These are phyloP conservation scores for Trichosporon sp. DNA, from an alignment of 1,284 basidiomycete genomes.

Conservation along the genomic window DNA sequence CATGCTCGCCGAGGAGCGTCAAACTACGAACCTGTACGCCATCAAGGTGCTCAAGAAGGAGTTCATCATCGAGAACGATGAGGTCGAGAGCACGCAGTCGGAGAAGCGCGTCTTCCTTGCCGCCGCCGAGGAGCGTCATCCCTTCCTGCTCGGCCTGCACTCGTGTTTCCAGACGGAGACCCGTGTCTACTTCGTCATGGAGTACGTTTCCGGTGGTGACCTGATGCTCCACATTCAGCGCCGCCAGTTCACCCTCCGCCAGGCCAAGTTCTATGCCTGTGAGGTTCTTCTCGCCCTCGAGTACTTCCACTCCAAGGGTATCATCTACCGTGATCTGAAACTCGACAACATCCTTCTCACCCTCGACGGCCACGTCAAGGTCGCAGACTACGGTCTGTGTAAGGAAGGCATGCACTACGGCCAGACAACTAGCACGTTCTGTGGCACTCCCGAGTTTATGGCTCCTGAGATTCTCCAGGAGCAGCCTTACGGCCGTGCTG, in stretches of 20 bases:
- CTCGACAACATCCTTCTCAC: constrained; percentile 97
- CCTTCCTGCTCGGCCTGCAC: constrained; percentile 92
- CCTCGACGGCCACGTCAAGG: constrained; percentile 95
- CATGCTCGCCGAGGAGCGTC: constrained; percentile 99
- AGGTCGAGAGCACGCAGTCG: constrained; percentile 98
- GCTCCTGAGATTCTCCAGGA: constrained; percentile 98
- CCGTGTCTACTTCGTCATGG: constrained; percentile 81
- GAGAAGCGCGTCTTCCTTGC: constrained; percentile 98
- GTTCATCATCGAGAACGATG: constrained; percentile 99
- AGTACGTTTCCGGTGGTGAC: constrained; percentile 72
- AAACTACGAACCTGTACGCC: constrained; percentile 80
- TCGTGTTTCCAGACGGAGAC: constrained; percentile 99
- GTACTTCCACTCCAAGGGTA: constrained; percentile 97
- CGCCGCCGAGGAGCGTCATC: constrained; percentile 92
- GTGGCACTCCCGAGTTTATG: constrained; percentile 99
- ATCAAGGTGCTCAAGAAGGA: constrained; percentile 99
- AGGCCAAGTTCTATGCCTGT: constrained; percentile 98
- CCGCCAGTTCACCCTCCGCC: constrained; percentile 71
- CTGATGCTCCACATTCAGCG: constrained; percentile 78
- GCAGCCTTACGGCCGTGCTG: constrained; percentile 95
- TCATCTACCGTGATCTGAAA: constrained; percentile 92
- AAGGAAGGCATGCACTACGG: constrained; percentile 99
- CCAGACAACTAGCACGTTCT: constrained; percentile 97
- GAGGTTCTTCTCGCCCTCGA: constrained; percentile 94
- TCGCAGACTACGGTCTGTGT: constrained; percentile 98